Base-by-base conservation (phyloP, 2,329 filamentous ascomycete species). In the Madurella mycetomatis region DNA sequence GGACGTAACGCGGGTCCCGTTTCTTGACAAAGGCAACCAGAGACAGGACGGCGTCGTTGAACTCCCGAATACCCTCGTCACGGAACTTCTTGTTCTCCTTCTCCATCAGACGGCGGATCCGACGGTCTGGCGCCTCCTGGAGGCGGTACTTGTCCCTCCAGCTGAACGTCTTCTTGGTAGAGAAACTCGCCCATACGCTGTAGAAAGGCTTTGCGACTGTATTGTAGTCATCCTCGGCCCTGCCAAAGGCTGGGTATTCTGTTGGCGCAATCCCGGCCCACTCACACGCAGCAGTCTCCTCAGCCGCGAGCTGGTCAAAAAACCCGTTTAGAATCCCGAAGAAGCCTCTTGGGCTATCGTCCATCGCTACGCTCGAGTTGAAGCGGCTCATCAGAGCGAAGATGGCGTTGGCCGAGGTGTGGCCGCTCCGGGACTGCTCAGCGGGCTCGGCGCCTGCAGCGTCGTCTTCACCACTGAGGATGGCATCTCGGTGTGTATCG, bases 1-100 rank as follows among this genome's bases (percentile, higher is more conserved):
- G 81, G 5, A 87, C 79, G 67, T 90, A 95, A 42, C 94, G 84
- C 0, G 91, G 90, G 67, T 99, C 94, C 34, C 94, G 83, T 73
- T 96, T 97, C 61, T 90, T 86, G 15, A 92, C 87, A 70, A 97
- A 97, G 1, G 85, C 80, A 2, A 97, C 87, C 12, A 99, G 78
- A 7, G 90, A 88, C 53, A 90, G 77, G 31, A 99, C 90, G 2
- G 91, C 88, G 57, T 96, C 91, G 70, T 96, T 97, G 74, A 96
- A 97, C 61, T 96, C 89, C 53, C 87, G 83, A 11, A 88, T 82
- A 2, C 85, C 90, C 50, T 92, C 88, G 17, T 96, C 92, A 49
- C 94, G 82, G 19, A 87, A 72, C 60, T 87, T 88, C 63, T 85
- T 88, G 70, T 99, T 99, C 68, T 96, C 92, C 70, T 96, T 96